Evolutionary conservation across 306 rosid genomes (phyloP), one percentile per base, ranked within the genome.

Genomic region (Cucurbita argyrosperma): DNA sequence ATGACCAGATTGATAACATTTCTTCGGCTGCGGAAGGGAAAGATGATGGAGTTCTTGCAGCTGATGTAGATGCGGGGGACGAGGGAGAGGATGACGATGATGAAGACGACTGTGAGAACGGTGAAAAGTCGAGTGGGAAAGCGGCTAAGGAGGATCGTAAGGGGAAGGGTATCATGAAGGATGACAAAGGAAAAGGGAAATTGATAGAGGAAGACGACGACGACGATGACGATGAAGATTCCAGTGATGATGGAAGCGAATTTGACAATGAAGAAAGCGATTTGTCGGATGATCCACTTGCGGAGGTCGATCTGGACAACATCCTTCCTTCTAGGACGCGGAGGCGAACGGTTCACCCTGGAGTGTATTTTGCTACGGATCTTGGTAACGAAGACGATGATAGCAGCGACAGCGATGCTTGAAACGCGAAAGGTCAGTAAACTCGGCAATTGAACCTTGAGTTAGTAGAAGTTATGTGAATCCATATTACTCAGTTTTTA

Each of bases 251-350:
- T n/a, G 96, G 90, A 5, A 72, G 80, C 51, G 80, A 77, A 21
- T 87, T 88, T 1, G 91, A 80, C 38, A 82, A 66, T 9, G 92
- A 53, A 6, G 85, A 88, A 6, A 90, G 96, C 40, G 96, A 87
- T 78, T 85, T 94, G 43, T 90, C 95, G 19, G 98, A 94, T 57
- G 95, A 94, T 55, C 95, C 96, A 0, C 85, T 94, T 49, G 87
- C 92, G 35, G 98, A 90, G 85, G 92, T 94, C 10, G 96, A 94
- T 87, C 88, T 94, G 88, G 82, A 90, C 46, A 94, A 94, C 84
- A 90, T 94, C 79, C 95, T 90, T 47, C 97, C 97, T 10, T 90
- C 96, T 1, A 86, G 97, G 83, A 94, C 98, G 49, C 85, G 98
- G 62, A 83, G 95, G 78, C 86, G 87, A 80, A 77, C 84, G 42